These are phyloP conservation scores for Phytophthora macrochlamydospora DNA, from an alignment of 352 stramenopile species.

Conservation along the genomic window DNA sequence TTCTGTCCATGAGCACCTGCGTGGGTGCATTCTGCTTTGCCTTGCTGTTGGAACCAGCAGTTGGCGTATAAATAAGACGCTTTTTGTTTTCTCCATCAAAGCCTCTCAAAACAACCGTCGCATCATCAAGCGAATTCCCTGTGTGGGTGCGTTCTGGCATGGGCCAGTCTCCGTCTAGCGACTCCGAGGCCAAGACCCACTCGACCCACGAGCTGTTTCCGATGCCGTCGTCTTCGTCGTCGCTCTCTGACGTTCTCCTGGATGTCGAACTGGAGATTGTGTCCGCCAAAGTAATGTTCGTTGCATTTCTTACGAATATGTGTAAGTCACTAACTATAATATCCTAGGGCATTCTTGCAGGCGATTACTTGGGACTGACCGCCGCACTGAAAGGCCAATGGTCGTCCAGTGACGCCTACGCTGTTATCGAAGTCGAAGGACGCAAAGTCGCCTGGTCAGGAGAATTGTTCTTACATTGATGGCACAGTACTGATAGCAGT, in stretches of 20 bases:
- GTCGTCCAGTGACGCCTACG: conserved; percentile 43
- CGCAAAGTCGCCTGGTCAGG: conserved; percentile 28
- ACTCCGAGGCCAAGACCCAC: not conserved
- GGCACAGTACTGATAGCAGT: no score
- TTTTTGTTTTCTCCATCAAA: not conserved
- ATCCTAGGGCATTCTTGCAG: conserved; percentile 24
- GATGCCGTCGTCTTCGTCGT: conserved; percentile 1
- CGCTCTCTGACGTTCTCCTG: conserved; percentile 7
- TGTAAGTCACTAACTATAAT: not conserved
- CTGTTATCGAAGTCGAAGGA: conserved; percentile 40
- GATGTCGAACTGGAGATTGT: conserved; percentile 41
- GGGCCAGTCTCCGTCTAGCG: not conserved
- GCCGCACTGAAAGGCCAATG: conserved; percentile 34
- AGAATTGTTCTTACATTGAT: no score
- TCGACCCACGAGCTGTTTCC: not conserved
- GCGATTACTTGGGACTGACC: conserved; percentile 29
- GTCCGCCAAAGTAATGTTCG: conserved; percentile 24
- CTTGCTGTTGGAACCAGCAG: not conserved
- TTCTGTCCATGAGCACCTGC: not conserved
- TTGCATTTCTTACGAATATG: not conserved
- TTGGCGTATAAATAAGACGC: not conserved
- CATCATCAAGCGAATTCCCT: not conserved
- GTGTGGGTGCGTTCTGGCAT: not conserved
- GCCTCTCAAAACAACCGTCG: not conserved
- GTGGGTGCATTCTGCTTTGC: not conserved